These are phyloP conservation scores for Oryza rufipogon DNA, from an alignment of 176 grass and related monocot genomes.

Conservation along the genomic window DNA sequence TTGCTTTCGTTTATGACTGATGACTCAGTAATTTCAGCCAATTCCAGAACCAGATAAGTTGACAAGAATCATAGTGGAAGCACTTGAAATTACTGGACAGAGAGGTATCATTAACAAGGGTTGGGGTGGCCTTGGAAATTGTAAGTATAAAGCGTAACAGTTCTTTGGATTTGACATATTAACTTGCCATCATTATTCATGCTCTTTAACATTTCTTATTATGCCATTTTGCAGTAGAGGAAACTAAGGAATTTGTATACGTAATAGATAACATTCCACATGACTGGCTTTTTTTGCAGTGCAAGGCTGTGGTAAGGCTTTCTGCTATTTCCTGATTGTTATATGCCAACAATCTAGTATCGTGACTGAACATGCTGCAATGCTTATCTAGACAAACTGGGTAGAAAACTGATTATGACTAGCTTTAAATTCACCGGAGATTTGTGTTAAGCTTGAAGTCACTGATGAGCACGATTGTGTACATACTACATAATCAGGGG, in stretches of 20 bases:
- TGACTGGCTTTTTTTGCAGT: slow-evolving; percentile 90
- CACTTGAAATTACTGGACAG: slow-evolving; percentile 58
- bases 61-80: slow-evolving; percentile 64
- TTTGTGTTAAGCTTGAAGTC: background rate
- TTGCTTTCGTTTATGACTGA: background rate
- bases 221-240: slow-evolving; percentile 58
- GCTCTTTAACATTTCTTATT: slow-evolving; percentile 7
- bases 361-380: background rate
- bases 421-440: background rate
- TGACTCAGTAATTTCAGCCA: slow-evolving; percentile 35
- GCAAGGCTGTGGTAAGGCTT: slow-evolving; percentile 79
- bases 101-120: slow-evolving; percentile 71
- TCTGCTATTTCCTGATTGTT: background rate
- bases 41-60: slow-evolving; percentile 59
- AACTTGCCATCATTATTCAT: background rate
- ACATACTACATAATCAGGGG: background rate
- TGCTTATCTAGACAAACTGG: slow-evolving; percentile 1
- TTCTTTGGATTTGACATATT: slow-evolving; percentile 20
- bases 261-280: slow-evolving; percentile 81
- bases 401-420: background rate
- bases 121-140: slow-evolving; percentile 64
- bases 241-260: slow-evolving; percentile 65
- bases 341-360: background rate
- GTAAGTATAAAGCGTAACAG: slow-evolving; percentile 37
- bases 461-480: background rate